These are phyloP conservation scores for Neofusicoccum sp. DNA, from an alignment of 2,329 filamentous ascomycete species.

Conservation along the genomic window DNA sequence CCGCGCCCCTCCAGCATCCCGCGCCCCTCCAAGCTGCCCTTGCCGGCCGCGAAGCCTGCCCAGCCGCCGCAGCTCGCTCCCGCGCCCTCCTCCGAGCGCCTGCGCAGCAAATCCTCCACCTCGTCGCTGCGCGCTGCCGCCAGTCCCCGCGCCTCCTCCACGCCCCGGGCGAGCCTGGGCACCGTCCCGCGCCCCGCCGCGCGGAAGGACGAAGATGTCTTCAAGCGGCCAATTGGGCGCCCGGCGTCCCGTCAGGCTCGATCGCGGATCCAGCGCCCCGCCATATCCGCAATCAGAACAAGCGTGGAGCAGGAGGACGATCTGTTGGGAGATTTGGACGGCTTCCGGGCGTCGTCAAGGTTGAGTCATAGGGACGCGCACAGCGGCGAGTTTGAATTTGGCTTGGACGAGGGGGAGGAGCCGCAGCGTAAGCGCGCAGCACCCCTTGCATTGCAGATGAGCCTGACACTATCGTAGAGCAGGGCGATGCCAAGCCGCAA, in stretches of 20 bases:
- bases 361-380: conserved; percentile 35
- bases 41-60: conserved; percentile 21
- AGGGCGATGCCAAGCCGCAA: conserved; percentile 21
- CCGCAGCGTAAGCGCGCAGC: conserved; percentile 2
- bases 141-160: conserved; percentile 18
- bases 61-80: not conserved
- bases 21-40: conserved; percentile 51
- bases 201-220: conserved; percentile 27
- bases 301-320: conserved; percentile 16
- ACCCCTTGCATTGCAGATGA: conserved; percentile 21
- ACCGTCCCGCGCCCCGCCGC: not conserved
- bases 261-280: conserved; percentile 21
- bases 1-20: conserved; percentile 23
- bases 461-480: conserved; percentile 20
- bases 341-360: conserved; percentile 38
- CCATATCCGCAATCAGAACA: conserved; percentile 9
- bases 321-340: conserved; percentile 41
- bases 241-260: conserved; percentile 34
- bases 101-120: conserved; percentile 50
- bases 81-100: conserved; percentile 18
- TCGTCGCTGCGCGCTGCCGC: conserved; percentile 37
- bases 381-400: conserved; percentile 12
- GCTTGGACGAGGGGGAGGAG: conserved; percentile 2
- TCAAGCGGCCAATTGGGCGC: conserved; percentile 38
- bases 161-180: conserved; percentile 17